Evolutionary conservation across 1,284 basidiomycete species (phyloP).

Genomic region (Mycosarcoma mackinlayi): DNA sequence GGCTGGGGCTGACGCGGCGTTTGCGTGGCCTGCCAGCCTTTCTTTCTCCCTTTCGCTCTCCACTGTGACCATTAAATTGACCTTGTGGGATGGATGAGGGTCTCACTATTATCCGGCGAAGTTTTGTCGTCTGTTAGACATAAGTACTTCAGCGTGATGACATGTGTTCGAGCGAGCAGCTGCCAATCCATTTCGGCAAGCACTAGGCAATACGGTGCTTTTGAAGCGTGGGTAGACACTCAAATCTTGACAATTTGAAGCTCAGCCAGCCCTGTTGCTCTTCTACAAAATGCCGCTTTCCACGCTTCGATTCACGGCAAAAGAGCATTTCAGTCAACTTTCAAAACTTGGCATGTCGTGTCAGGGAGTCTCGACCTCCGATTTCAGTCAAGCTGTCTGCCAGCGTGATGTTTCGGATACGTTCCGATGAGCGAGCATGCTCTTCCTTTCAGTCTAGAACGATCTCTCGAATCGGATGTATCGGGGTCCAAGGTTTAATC

Average conservation of each 20-base stretch:
- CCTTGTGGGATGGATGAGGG: not conserved
- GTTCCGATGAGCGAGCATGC: no score
- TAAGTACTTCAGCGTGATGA: no score
- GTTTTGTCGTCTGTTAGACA: no score
- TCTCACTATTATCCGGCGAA: no score
- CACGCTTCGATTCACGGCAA: slow-evolving; percentile 1
- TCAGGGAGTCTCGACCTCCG: not conserved
- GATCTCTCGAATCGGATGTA: slow-evolving; percentile 11
- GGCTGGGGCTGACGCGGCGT: slow-evolving; percentile 7
- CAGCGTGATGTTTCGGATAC: no score
- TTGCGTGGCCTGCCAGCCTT: no score
- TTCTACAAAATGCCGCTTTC: no score
- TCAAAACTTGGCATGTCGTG: not conserved
- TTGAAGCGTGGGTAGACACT: not conserved
- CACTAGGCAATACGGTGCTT: not conserved
- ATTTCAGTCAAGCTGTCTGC: no score
- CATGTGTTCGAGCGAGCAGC: no score
- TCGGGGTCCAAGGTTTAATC: not conserved
- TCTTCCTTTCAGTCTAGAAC: no score
- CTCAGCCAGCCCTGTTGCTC: not conserved
- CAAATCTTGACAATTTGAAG: not conserved
- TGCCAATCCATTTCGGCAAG: no score
- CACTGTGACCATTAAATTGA: slow-evolving; percentile 6
- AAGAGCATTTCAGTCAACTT: slow-evolving; percentile 5
- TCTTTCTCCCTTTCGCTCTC: no score